Conservation (phyloP, 2,329 filamentous ascomycete genomes). For the Claviceps paspali region DNA sequence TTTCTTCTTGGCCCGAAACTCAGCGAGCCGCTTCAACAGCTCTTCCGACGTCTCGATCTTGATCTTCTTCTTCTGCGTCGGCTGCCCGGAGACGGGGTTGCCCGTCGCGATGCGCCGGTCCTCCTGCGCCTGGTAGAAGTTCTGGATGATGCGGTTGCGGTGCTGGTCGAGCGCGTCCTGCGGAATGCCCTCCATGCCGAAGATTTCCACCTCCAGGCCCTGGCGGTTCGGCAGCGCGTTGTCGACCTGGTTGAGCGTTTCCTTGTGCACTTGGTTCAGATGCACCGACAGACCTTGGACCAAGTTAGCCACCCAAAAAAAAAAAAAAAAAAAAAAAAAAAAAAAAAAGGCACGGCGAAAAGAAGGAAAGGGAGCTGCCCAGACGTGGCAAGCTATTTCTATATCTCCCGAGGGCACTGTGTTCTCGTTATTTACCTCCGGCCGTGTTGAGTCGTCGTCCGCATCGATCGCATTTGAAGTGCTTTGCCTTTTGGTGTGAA, state of each 20-base stretch:
- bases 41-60: constrained; percentile 64
- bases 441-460: constrained; percentile 81
- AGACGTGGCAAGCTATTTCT: no score
- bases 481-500: constrained; percentile 96
- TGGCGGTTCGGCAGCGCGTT: constrained; percentile 82
- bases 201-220: constrained; percentile 84
- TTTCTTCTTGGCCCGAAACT: constrained; percentile 51
- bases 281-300: constrained; percentile 74
- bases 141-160: constrained; percentile 70
- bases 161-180: constrained; percentile 71
- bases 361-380: no score
- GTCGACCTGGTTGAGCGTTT: constrained; percentile 72
- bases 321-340: no score
- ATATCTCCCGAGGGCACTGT: no score
- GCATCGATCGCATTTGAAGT: constrained; percentile 94
- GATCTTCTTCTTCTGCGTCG: constrained; percentile 48
- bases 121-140: constrained; percentile 73
- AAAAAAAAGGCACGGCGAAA: no score
- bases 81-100: constrained; percentile 58
- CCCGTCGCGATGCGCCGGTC: constrained; percentile 71
- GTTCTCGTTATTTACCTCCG: constrained; percentile 67
- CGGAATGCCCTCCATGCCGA: constrained; percentile 94
- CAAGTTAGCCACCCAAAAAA: background rate
- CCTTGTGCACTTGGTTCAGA: constrained; percentile 97
- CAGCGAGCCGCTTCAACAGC: constrained; percentile 64